Conservation (phyloP, 164 flowering plant species). For the Sedum album region DNA sequence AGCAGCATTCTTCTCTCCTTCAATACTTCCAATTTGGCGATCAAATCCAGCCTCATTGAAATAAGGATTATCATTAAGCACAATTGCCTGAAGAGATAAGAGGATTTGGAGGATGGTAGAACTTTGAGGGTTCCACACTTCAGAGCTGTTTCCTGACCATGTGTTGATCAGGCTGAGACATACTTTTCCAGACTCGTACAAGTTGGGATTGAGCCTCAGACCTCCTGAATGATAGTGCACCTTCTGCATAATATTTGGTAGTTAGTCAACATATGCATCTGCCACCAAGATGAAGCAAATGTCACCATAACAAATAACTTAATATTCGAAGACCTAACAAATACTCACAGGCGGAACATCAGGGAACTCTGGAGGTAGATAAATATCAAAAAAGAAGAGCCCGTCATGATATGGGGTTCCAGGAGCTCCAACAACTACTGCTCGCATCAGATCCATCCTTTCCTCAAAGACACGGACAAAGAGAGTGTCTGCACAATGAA, state of each 20-base stretch:
- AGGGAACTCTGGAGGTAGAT: slow-evolving; percentile 6
- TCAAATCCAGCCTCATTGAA: slow-evolving; percentile 97
- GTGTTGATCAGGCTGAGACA: slow-evolving; percentile 95
- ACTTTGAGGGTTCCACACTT: slow-evolving; percentile 71
- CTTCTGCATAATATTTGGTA: slow-evolving; percentile 37
- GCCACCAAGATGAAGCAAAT: not conserved
- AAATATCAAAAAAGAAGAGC: slow-evolving; percentile 9
- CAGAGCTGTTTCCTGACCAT: slow-evolving; percentile 72
- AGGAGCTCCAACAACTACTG: slow-evolving; percentile 4
- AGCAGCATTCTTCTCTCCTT: slow-evolving; percentile 84
- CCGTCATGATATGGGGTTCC: slow-evolving; percentile 9
- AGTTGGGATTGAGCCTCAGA: slow-evolving; percentile 78
- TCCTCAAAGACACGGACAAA: slow-evolving; percentile 4
- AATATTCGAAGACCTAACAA: not conserved
- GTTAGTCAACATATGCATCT: not conserved
- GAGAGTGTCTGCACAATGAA: slow-evolving; percentile 2
- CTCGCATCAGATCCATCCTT: slow-evolving; percentile 5
- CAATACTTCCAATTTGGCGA: slow-evolving; percentile 60
- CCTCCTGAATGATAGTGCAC: slow-evolving; percentile 86
- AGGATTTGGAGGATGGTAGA: slow-evolving; percentile 89
- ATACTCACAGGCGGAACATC: not conserved
- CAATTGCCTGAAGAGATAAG: slow-evolving; percentile 88
- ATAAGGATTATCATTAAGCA: slow-evolving; percentile 85
- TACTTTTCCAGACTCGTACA: slow-evolving; percentile 87
- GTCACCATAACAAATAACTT: not conserved